phyloP scores from a whole-genome alignment of 208 protist genomes.

The Leptomonas seymouri region DNA sequence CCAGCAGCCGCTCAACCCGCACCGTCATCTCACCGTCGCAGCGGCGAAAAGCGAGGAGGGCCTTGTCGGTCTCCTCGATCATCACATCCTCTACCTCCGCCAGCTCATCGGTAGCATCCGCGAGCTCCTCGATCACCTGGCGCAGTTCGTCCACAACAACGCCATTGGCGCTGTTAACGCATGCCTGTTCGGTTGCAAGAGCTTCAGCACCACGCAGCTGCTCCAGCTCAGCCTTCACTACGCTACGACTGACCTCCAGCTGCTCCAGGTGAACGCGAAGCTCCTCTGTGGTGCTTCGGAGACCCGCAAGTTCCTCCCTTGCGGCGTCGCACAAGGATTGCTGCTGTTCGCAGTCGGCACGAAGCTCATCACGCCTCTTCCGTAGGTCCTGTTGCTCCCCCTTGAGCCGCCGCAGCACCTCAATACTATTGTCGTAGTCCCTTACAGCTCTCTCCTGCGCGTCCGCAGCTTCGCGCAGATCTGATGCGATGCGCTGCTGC shows the following conservation, averaged over 20 bases:
- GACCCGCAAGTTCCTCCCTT: not conserved
- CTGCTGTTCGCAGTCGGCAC: not conserved
- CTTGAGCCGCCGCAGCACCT: not conserved
- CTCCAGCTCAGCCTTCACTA: constrained; percentile 19
- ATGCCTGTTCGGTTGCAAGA: not conserved
- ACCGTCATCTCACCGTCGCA: constrained; percentile 21
- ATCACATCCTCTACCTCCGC: constrained; percentile 37
- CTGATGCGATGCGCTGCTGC: not conserved
- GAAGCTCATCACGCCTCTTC: not conserved
- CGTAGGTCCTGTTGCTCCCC: not conserved
- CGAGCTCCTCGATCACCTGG: constrained; percentile 21
- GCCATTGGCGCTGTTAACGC: constrained; percentile 5
- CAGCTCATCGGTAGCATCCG: constrained; percentile 16
- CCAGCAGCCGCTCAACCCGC: constrained; percentile 19
- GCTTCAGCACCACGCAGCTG: not conserved
- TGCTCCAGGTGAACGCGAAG: too few relatives aligned
- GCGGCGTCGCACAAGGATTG: not conserved
- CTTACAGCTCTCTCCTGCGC: not conserved
- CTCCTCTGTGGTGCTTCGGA: not conserved
- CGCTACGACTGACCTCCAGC: too few relatives aligned
- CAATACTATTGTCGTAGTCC: constrained; percentile 9
- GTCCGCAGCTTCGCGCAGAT: not conserved
- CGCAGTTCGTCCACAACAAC: constrained; percentile 15
- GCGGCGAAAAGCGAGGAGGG: constrained; percentile 4
- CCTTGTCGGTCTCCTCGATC: constrained; percentile 37